Evolutionary conservation across 2,329 filamentous ascomycete species (phyloP), one percentile per base, ranked within the genome.

Genomic region (Arthrocladium fulminans): DNA sequence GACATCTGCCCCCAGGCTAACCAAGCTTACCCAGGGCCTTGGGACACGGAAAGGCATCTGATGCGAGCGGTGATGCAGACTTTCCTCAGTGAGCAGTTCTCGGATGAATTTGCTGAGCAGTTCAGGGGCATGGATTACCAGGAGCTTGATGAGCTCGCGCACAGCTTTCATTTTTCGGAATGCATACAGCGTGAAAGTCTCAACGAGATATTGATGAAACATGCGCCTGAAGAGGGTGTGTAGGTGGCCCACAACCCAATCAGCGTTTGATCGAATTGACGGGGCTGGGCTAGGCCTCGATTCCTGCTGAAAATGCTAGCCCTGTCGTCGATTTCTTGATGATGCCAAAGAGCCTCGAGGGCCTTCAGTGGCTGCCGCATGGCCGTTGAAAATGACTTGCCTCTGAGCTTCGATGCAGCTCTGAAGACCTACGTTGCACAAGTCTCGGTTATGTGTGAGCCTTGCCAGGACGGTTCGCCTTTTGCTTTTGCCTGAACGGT

Each of bases 71-170:
- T 74, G 55, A 57, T 71, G 54, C 69, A 76, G 59, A 68, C 68
- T 2, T 71, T 73, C 54, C 57, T 80, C 55, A 71, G 71, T 7
- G 70, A 73, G 50, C 74, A 73, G 45, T 64, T 76, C 49, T 66
- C 67, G 4, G 70, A 72, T 59, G 78, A 81, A 58, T 73, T 77
- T 60, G 76, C 76, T 1, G 70, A 72, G 55, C 60, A 77, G 25
- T 81, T 81, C 54, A 61, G 65, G 34, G 73, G 64, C 2, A 75
- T 74, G 65, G 67, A 47, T 0, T 60, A 71, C 45, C 69, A 72
- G 23, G 71, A 80, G 53, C 57, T 81, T 20, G 77, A 81, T 51
- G 73, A 72, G 49, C 61, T 78, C 38, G 75, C 74, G 1, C 64
- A 60, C 12, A 76, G 69, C 49, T 81, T 81, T 56, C 67, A 67